phyloP scores from a whole-genome alignment of 805 yeast genomes.

The Myxozyma vanderwaltii region DNA sequence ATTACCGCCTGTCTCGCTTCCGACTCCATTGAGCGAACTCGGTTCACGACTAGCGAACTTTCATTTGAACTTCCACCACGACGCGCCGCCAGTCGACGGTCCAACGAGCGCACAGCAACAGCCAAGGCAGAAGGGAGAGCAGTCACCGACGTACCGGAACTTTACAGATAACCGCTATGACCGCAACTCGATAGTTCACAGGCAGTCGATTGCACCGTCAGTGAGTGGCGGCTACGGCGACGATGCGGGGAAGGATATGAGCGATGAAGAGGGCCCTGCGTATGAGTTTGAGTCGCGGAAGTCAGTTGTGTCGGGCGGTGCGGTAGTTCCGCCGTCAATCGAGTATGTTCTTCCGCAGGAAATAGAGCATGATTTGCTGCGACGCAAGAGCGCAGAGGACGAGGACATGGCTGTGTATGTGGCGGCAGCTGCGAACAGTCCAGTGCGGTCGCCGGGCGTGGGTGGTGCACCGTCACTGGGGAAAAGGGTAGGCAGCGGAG shows the following conservation, averaged over 20 bases:
- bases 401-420: neutral
- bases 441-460: neutral
- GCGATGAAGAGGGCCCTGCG: constrained; percentile 7
- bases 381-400: constrained; percentile 12
- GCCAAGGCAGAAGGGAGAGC: too few relatives aligned
- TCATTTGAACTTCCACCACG: neutral
- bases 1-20: too few relatives aligned
- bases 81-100: too few relatives aligned
- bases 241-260: neutral
- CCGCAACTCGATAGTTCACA: neutral
- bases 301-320: neutral
- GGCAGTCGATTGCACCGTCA: neutral
- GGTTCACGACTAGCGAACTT: constrained; percentile 1
- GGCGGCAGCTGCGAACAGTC: neutral
- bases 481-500: neutral
- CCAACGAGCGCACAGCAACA: too few relatives aligned
- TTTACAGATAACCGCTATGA: constrained; percentile 1
- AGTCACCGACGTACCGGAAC: neutral
- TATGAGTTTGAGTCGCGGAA: constrained; percentile 6
- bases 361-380: constrained; percentile 21
- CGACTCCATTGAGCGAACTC: neutral
- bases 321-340: neutral
- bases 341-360: neutral
- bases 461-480: neutral
- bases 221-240: neutral